phyloP scores from a whole-genome alignment of 345 rosid species.

The Heritiera fomes region DNA sequence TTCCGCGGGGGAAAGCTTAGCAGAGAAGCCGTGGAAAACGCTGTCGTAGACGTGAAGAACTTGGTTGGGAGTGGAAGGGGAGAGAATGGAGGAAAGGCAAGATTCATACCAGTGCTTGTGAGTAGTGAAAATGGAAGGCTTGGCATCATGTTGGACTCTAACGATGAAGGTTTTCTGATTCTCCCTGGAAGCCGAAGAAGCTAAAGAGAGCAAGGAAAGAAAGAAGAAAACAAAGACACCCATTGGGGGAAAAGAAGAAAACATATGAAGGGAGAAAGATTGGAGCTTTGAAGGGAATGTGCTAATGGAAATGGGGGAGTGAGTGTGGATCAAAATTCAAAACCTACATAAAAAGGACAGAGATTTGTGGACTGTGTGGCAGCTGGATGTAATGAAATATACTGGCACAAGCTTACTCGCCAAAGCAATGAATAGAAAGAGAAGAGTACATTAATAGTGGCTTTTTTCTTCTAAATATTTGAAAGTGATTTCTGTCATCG shows the following conservation, averaged over 20 bases:
- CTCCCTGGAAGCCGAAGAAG: constrained; percentile 34
- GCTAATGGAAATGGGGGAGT: constrained; percentile 19
- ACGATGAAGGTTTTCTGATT: constrained; percentile 54
- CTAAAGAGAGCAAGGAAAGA: constrained; percentile 21
- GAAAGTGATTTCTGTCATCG: background rate
- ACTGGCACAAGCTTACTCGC: background rate
- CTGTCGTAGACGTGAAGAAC: constrained; percentile 83
- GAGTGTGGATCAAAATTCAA: background rate
- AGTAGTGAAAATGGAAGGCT: constrained; percentile 82
- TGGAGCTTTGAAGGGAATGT: constrained; percentile 17
- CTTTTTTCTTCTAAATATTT: background rate
- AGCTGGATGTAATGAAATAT: constrained; percentile 18
- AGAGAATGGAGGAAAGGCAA: constrained; percentile 40
- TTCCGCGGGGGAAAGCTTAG: constrained; percentile 51
- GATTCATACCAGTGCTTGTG: constrained; percentile 90
- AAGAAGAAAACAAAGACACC: constrained; percentile 29
- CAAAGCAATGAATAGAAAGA: background rate
- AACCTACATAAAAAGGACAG: constrained; percentile 20
- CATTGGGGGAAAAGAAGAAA: constrained; percentile 25
- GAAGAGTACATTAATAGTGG: background rate
- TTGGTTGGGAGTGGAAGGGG: constrained; percentile 32
- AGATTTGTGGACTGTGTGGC: constrained; percentile 34
- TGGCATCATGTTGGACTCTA: constrained; percentile 54
- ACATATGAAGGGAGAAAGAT: constrained; percentile 23
- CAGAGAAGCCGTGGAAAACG: constrained; percentile 95